A percentile compares a stretch with the other conserved stretches of the same genome.
phyloP scores from a whole-genome alignment of 768 basidiomycete genomes.

The Crucibulum laeve region DNA sequence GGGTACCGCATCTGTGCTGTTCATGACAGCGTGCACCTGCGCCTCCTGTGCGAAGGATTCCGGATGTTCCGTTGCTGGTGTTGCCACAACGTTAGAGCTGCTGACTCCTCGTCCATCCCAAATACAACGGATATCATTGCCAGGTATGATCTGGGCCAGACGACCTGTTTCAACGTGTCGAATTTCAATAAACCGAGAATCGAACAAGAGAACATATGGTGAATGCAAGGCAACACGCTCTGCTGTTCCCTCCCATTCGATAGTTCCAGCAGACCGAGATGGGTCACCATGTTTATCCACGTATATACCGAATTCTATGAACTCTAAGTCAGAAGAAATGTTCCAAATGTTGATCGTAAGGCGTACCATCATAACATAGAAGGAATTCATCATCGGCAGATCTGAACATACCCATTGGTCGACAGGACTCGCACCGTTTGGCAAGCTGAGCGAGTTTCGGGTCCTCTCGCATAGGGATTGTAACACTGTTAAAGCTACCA shows the following conservation, averaged over 20 bases:
- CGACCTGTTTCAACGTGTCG: constrained; percentile 81
- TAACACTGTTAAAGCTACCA: constrained; percentile 77
- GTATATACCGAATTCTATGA: constrained; percentile 85
- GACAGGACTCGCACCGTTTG: constrained; percentile 82
- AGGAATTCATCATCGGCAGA: constrained; percentile 90
- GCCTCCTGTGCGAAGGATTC: constrained; percentile 69
- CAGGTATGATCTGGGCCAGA: constrained; percentile 81
- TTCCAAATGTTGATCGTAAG: background rate
- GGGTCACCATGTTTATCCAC: constrained; percentile 93
- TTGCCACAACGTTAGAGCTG: constrained; percentile 61
- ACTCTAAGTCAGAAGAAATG: constrained; percentile 2
- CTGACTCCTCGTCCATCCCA: constrained; percentile 80
- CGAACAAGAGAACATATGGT: constrained; percentile 88
- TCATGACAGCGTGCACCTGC: constrained; percentile 86
- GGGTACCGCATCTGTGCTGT: constrained; percentile 43
- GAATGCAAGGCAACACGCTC: constrained; percentile 89
- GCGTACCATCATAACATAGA: constrained; percentile 85
- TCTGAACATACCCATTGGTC: constrained; percentile 93
- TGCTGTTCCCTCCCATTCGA: constrained; percentile 95
- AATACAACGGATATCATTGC: constrained; percentile 79
- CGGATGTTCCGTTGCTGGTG: constrained; percentile 59
- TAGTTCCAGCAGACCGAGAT: constrained; percentile 64
- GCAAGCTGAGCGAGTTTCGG: constrained; percentile 63
- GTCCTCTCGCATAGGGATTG: constrained; percentile 80
- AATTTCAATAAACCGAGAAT: constrained; percentile 89